Evolutionary conservation across 2,329 filamentous ascomycete genomes (phyloP).

Genomic region (Aspergillus vadensis): DNA sequence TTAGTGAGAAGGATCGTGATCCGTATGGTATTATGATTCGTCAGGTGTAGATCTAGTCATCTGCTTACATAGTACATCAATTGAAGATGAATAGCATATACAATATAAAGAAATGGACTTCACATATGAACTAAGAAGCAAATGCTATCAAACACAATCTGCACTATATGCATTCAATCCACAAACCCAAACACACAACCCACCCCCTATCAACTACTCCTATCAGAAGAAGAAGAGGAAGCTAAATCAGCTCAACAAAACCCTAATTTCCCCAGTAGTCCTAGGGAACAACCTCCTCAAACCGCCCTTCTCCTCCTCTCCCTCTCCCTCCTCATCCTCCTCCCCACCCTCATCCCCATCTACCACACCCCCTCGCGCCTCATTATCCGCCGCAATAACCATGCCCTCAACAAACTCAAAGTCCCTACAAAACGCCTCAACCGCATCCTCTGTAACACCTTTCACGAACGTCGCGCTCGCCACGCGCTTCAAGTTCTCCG

Average conservation of each 20-base stretch:
- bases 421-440: conserved; percentile 78
- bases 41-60: conserved; percentile 9
- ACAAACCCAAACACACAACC: too few relatives aligned
- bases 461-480: conserved; percentile 72
- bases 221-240: too few relatives aligned
- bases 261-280: conserved; percentile 64
- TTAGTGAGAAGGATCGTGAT: conserved; percentile 81
- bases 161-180: too few relatives aligned
- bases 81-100: background rate
- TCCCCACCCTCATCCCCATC: conserved; percentile 28
- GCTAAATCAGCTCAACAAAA: conserved; percentile 57
- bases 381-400: conserved; percentile 59
- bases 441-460: conserved; percentile 77
- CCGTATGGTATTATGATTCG: conserved; percentile 75
- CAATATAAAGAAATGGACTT: background rate
- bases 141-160: background rate
- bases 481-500: conserved; percentile 74
- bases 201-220: too few relatives aligned
- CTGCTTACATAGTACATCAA: background rate
- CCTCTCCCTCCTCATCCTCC: conserved; percentile 37
- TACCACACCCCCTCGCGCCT: conserved; percentile 38
- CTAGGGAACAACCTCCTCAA: conserved; percentile 64
- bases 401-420: conserved; percentile 72
- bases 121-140: background rate
- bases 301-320: conserved; percentile 35